Evolutionary conservation across 805 yeast species (phyloP).

Genomic region (Naumovozyma castellii): DNA sequence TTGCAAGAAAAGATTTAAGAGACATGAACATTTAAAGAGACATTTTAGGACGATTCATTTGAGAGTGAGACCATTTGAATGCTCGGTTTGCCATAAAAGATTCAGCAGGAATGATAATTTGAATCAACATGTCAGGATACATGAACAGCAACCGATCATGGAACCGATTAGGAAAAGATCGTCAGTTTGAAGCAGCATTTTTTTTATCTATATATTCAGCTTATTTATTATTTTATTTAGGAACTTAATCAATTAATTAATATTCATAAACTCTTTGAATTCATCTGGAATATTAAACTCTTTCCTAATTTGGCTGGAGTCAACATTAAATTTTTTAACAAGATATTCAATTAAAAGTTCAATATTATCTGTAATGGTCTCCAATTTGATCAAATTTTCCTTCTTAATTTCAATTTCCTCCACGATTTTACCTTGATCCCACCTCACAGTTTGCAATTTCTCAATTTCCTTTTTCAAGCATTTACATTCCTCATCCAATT

Average conservation of each 20-base stretch:
- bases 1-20: slow-evolving; percentile 55
- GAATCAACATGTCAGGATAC: slow-evolving; percentile 57
- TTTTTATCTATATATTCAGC: too few species aligned
- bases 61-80: slow-evolving; percentile 58
- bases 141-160: slow-evolving; percentile 12
- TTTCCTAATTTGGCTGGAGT: slow-evolving; percentile 23
- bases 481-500: slow-evolving; percentile 1
- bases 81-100: slow-evolving; percentile 50
- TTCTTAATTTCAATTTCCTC: slow-evolving; percentile 4
- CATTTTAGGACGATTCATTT: slow-evolving; percentile 67
- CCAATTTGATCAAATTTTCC: slow-evolving; percentile 9
- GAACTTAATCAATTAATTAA: too few species aligned
- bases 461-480: slow-evolving; percentile 2
- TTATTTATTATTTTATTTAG: too few species aligned
- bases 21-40: slow-evolving; percentile 70
- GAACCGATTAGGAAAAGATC: background rate
- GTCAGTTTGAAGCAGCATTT: too few species aligned
- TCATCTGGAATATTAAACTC: slow-evolving; percentile 40
- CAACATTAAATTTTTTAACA: slow-evolving; percentile 24
- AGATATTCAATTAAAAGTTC: slow-evolving; percentile 34
- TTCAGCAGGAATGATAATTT: slow-evolving; percentile 59
- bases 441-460: background rate
- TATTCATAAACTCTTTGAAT: slow-evolving; percentile 18
- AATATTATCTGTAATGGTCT: slow-evolving; percentile 32
- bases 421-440: slow-evolving; percentile 2